phyloP scores from a whole-genome alignment of 2,329 filamentous ascomycete genomes.

The Penicillium sp. region DNA sequence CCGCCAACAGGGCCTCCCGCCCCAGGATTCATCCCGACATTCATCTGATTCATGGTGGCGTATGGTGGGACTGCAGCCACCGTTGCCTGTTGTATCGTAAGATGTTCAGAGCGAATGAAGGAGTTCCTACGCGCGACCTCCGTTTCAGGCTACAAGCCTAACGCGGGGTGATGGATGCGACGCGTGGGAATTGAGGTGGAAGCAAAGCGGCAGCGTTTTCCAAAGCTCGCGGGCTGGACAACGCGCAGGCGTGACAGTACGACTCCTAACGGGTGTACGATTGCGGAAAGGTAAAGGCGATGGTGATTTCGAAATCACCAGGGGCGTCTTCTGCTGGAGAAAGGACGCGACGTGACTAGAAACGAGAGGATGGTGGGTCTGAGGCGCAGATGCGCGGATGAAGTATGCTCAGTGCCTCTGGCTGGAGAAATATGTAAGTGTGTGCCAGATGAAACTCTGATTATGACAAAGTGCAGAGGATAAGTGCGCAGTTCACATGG shows the following conservation, averaged over 20 bases:
- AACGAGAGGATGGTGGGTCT: slow-evolving; percentile 13
- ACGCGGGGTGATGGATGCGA: slow-evolving; percentile 26
- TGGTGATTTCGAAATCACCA: slow-evolving; percentile 10
- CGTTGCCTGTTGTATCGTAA: slow-evolving; percentile 31
- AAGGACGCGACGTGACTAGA: slow-evolving; percentile 21
- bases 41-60: slow-evolving; percentile 54
- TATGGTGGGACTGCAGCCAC: slow-evolving; percentile 34
- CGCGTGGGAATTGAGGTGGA: slow-evolving; percentile 14
- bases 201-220: slow-evolving; percentile 20
- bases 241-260: slow-evolving; percentile 11
- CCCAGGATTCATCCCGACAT: slow-evolving; percentile 56
- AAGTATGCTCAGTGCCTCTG: slow-evolving; percentile 6
- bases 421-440: slow-evolving; percentile 11
- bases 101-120: slow-evolving; percentile 27
- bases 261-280: not conserved
- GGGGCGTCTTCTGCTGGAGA: slow-evolving; percentile 11
- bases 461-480: slow-evolving; percentile 4
- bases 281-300: slow-evolving; percentile 12
- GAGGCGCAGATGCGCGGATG: slow-evolving; percentile 18
- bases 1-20: slow-evolving; percentile 55
- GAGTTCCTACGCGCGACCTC: slow-evolving; percentile 34
- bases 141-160: slow-evolving; percentile 28
- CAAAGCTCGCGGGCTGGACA: not conserved
- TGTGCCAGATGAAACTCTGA: slow-evolving; percentile 7
- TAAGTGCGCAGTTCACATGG: slow-evolving; percentile 16